Evolutionary conservation across 2,329 filamentous ascomycete genomes (phyloP).

Genomic region (Botrytis fragariae): DNA sequence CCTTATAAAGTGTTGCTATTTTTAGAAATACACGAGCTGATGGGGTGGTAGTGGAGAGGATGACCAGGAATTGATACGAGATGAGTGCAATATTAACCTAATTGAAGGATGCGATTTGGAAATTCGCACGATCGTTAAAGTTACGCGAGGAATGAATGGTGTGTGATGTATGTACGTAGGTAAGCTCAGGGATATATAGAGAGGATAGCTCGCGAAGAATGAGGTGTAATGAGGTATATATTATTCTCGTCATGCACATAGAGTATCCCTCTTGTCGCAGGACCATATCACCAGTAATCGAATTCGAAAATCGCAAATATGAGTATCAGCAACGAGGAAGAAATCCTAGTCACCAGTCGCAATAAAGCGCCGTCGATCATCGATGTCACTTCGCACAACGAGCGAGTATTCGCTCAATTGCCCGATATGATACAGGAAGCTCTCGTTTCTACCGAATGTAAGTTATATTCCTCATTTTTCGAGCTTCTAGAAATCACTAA

Average conservation of each 20-base stretch:
- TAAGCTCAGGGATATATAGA: not conserved
- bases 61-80: not conserved
- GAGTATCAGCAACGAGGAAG: conserved; percentile 14
- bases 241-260: not conserved
- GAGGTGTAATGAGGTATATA: not conserved
- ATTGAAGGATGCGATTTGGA: not conserved
- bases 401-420: conserved; percentile 30
- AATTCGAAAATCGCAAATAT: not conserved
- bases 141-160: not conserved
- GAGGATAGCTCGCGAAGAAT: not conserved
- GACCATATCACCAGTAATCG: not conserved
- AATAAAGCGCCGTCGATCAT: conserved; percentile 33
- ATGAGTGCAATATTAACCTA: not conserved
- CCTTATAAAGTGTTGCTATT: not conserved
- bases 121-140: not conserved
- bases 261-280: not conserved
- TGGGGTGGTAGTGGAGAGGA: not conserved
- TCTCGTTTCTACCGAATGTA: conserved; percentile 34
- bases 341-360: conserved; percentile 32
- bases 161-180: not conserved
- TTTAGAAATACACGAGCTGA: not conserved
- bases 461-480: not conserved
- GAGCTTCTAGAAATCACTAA: not conserved
- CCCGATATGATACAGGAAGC: conserved; percentile 37
- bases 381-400: conserved; percentile 31